Conservation (phyloP, 2,329 filamentous ascomycete genomes). For the Botrytis tulipae region DNA sequence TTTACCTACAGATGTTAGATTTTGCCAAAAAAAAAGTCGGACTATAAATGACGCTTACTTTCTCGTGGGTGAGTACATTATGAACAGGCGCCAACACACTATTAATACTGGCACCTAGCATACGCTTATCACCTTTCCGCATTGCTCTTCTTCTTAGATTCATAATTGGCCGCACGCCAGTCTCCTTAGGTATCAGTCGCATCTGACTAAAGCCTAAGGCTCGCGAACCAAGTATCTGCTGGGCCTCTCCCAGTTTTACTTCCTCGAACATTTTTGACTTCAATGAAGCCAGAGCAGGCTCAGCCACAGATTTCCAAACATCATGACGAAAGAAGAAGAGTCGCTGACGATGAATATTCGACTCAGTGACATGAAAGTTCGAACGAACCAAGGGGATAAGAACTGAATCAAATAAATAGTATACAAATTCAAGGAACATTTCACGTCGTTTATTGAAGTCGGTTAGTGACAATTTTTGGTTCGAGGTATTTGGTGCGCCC, state of each 20-base stretch:
- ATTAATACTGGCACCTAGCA: slow-evolving; percentile 66
- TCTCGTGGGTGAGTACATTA: slow-evolving; percentile 76
- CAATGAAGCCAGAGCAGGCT: slow-evolving; percentile 67
- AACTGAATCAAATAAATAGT: slow-evolving; percentile 90
- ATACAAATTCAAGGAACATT: slow-evolving; percentile 80
- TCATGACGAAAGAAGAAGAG: slow-evolving; percentile 96
- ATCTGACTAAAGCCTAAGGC: slow-evolving; percentile 74
- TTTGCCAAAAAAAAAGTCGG: slow-evolving; percentile 16
- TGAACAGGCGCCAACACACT: slow-evolving; percentile 69
- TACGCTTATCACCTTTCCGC: slow-evolving; percentile 51
- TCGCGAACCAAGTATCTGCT: slow-evolving; percentile 57
- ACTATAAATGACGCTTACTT: slow-evolving; percentile 46
- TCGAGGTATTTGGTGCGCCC: slow-evolving; percentile 48
- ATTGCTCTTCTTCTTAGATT: slow-evolving; percentile 71
- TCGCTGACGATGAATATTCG: slow-evolving; percentile 72
- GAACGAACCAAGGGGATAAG: slow-evolving; percentile 81
- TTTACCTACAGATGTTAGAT: slow-evolving; percentile 40
- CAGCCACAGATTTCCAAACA: slow-evolving; percentile 74
- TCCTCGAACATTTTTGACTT: slow-evolving; percentile 78
- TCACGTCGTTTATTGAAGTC: slow-evolving; percentile 76
- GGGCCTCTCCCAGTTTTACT: slow-evolving; percentile 57
- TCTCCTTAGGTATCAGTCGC: slow-evolving; percentile 77
- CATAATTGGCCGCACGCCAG: slow-evolving; percentile 77
- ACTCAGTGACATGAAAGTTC: slow-evolving; percentile 95
- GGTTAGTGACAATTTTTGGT: slow-evolving; percentile 61